A percentile compares a stretch with the other conserved stretches of the same genome.
Evolutionary conservation across 257 asterid species (phyloP).

Genomic region (Galeopsis tetrahit): DNA sequence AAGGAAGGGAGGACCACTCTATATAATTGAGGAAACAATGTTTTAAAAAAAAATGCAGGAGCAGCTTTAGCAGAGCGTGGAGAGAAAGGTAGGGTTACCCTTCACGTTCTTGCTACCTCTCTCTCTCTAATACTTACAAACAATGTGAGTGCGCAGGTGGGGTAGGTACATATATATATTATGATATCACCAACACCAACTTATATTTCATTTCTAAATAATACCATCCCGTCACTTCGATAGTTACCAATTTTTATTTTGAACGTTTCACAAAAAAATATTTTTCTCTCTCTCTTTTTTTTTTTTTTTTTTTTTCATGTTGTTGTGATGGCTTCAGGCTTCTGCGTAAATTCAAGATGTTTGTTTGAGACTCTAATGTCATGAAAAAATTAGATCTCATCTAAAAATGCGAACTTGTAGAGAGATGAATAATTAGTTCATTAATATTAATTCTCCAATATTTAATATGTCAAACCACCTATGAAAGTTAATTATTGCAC

Average conservation of each 20-base stretch:
- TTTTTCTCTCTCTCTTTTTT: no score
- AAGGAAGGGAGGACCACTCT: conserved; percentile 48
- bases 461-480: no score
- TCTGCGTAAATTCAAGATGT: no score
- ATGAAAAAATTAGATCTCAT: no score
- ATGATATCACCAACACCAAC: neutral
- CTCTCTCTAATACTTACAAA: conserved; percentile 44
- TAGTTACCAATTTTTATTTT: neutral
- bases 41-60: conserved; percentile 49
- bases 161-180: conserved; percentile 24
- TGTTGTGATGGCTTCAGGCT: no score
- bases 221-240: neutral
- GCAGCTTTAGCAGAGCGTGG: conserved; percentile 69
- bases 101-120: conserved; percentile 43
- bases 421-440: no score
- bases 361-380: no score
- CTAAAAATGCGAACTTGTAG: no score
- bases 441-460: no score
- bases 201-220: neutral
- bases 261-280: no score
- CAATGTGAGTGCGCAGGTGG: conserved; percentile 50
- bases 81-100: conserved; percentile 56
- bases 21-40: conserved; percentile 52
- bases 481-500: no score
- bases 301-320: no score